phyloP scores from a whole-genome alignment of 2,329 filamentous ascomycete genomes.

The Iodosphaeria phyllophila region DNA sequence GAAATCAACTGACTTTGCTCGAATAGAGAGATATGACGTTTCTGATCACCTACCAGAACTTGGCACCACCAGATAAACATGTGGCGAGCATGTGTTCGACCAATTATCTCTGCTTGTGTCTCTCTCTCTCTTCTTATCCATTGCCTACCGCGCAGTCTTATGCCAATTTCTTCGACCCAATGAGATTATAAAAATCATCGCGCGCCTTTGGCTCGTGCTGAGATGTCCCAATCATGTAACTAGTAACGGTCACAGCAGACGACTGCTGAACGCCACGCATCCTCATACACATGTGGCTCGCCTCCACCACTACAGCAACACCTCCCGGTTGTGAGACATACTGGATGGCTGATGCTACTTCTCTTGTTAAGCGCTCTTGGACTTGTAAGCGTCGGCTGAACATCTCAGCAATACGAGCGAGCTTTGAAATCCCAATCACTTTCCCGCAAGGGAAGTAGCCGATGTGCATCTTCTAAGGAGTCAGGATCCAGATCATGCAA shows the following conservation, averaged over 20 bases:
- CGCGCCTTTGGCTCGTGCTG: slow-evolving; percentile 77
- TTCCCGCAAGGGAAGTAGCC: slow-evolving; percentile 80
- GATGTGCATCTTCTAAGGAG: slow-evolving; percentile 65
- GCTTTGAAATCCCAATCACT: slow-evolving; percentile 76
- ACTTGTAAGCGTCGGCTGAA: slow-evolving; percentile 80
- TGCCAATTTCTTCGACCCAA: slow-evolving; percentile 18
- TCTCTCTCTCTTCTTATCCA: no score
- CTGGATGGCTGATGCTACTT: slow-evolving; percentile 80
- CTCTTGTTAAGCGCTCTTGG: slow-evolving; percentile 82
- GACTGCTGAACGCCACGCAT: slow-evolving; percentile 91
- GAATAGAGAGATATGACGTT: no score
- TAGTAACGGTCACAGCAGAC: slow-evolving; percentile 66
- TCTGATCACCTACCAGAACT: no score
- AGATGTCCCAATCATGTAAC: slow-evolving; percentile 84
- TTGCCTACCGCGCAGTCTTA: no score
- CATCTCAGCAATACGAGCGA: slow-evolving; percentile 87
- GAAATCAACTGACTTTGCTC: no score
- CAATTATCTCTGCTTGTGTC: no score
- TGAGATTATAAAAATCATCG: slow-evolving; percentile 75
- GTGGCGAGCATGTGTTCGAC: no score
- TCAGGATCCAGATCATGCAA: neutral
- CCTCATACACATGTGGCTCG: slow-evolving; percentile 85
- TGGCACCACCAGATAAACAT: no score
- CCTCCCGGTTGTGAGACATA: slow-evolving; percentile 79
- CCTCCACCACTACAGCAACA: slow-evolving; percentile 89